These are phyloP conservation scores for Cercospora sojina DNA, from an alignment of 2,329 filamentous ascomycete genomes.

Conservation along the genomic window DNA sequence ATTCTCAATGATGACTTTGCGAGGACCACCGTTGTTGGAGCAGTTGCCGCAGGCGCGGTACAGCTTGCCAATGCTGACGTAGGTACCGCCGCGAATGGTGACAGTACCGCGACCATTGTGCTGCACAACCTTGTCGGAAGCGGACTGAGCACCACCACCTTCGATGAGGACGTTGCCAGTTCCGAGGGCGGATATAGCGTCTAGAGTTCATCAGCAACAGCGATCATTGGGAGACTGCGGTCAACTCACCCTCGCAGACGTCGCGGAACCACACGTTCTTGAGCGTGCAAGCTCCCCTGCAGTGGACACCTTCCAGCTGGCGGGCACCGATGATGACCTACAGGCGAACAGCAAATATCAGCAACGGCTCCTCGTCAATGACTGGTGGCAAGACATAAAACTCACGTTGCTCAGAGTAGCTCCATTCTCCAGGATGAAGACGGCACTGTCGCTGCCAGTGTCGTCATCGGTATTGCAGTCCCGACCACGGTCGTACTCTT, in stretches of 20 bases:
- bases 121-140: conserved; percentile 46
- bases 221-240: neutral
- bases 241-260: conserved; percentile 42
- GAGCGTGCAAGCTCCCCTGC: conserved; percentile 50
- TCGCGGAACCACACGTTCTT: conserved; percentile 49
- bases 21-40: conserved; percentile 32
- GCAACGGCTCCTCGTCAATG: neutral
- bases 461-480: conserved; percentile 18
- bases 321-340: conserved; percentile 54
- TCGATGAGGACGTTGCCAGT: conserved; percentile 38
- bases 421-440: conserved; percentile 55
- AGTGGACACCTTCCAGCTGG: conserved; percentile 54
- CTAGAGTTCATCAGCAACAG: conserved; percentile 10
- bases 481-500: conserved; percentile 23
- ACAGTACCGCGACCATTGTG: conserved; percentile 45
- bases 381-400: neutral
- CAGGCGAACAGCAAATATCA: neutral
- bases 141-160: conserved; percentile 43
- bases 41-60: conserved; percentile 55
- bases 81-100: conserved; percentile 46
- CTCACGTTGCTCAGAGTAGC: conserved; percentile 49
- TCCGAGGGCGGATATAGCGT: conserved; percentile 41
- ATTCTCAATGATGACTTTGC: conserved; percentile 23
- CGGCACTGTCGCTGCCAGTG: conserved; percentile 45
- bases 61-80: conserved; percentile 50